A percentile compares a stretch with the other conserved stretches of the same genome.
Evolutionary conservation across 352 stramenopile genomes (phyloP).

Genomic region (Phytophthora europaea): DNA sequence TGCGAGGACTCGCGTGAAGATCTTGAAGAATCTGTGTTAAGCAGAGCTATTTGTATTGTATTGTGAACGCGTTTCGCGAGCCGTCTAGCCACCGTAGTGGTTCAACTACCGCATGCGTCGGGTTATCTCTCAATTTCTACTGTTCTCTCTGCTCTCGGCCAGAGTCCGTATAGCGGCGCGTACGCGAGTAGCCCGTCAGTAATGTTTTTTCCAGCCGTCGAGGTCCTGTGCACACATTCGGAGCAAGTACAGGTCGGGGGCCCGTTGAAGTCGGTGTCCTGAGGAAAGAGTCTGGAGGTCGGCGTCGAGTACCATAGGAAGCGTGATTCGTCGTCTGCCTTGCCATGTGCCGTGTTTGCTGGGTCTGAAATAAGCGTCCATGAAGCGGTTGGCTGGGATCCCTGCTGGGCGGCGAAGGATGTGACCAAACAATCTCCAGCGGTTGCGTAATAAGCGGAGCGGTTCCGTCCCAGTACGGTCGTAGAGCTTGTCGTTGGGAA

Average conservation of each 20-base stretch:
- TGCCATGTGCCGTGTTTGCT: not conserved
- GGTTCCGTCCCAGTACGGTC: conserved; percentile 2
- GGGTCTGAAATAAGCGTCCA: not conserved
- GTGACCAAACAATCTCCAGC: conserved; percentile 2
- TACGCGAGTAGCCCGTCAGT: conserved; percentile 9
- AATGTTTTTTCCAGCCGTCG: conserved; percentile 3
- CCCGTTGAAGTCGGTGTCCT: conserved; percentile 5
- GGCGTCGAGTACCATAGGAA: conserved; percentile 17
- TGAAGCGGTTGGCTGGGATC: conserved; percentile 16
- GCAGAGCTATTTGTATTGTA: conserved; percentile 1
- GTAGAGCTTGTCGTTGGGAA: conserved; percentile 23
- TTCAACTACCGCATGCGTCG: conserved; percentile 22
- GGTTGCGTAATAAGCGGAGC: conserved; percentile 14
- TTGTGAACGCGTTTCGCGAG: conserved; percentile 22
- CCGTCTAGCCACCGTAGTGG: conserved; percentile 15
- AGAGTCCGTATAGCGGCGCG: conserved; percentile 17
- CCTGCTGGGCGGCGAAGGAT: conserved; percentile 11
- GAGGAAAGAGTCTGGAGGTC: conserved; percentile 21
- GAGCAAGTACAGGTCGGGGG: conserved; percentile 17
- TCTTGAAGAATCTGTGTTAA: too few species aligned
- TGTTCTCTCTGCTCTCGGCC: conserved; percentile 9
- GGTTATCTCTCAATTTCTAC: conserved; percentile 24
- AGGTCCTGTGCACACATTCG: conserved; percentile 11
- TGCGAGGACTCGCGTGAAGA: too few species aligned
- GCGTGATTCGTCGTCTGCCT: not conserved